These are phyloP conservation scores for Blastocystis sp. DNA, from an alignment of 352 stramenopile species.

Conservation along the genomic window DNA sequence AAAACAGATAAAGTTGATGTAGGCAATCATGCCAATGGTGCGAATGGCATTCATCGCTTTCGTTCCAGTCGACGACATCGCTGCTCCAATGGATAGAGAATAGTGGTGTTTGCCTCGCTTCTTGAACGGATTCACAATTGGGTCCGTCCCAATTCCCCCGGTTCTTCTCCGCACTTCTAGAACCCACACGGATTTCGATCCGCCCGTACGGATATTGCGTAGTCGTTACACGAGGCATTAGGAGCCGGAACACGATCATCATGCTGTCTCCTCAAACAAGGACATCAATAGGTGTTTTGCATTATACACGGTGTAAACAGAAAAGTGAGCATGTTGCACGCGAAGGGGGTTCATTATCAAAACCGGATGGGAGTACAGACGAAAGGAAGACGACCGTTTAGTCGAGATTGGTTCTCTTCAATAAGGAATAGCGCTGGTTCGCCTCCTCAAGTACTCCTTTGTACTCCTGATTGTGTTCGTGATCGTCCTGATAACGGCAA, in stretches of 20 bases:
- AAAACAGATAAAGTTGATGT: constrained; percentile 35
- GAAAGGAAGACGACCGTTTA: no score
- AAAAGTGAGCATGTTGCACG: no score
- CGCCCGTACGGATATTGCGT: no score
- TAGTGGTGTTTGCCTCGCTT: background rate
- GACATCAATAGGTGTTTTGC: no score
- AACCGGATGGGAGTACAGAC: no score
- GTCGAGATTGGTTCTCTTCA: background rate
- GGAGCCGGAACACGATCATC: no score
- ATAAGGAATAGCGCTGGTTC: background rate
- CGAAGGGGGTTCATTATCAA: no score
- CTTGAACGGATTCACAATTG: background rate
- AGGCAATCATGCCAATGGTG: background rate
- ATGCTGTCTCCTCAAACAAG: no score
- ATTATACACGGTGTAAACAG: no score
- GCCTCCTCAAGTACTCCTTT: background rate
- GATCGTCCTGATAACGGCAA: background rate
- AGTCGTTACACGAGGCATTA: no score
- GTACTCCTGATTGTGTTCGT: background rate
- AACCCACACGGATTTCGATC: background rate
- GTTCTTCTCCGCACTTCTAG: background rate
- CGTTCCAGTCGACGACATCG: background rate
- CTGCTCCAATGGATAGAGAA: background rate
- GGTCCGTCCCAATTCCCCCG: background rate
- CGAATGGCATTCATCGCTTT: background rate